Conservation (phyloP, 176 grass and related monocot species). For the Areca catechu region DNA sequence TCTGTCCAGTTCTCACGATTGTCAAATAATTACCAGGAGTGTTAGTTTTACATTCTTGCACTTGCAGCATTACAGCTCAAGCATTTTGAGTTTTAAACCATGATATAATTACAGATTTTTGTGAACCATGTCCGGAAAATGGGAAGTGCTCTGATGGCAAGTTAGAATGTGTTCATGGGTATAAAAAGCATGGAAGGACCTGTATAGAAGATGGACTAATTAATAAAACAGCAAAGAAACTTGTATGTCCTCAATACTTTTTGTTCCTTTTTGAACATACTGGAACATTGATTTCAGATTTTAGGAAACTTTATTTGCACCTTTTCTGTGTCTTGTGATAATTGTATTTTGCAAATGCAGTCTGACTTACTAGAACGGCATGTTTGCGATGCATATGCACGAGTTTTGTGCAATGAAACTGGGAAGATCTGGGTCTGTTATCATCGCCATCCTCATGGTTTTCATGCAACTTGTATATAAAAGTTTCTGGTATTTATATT, state of each 20-base stretch:
- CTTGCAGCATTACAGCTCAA: neutral
- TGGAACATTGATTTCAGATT: neutral
- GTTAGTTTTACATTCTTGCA: neutral
- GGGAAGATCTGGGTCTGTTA: conserved; percentile 65
- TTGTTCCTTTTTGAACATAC: neutral
- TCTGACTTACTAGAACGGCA: conserved; percentile 45
- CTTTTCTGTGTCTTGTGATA: no score
- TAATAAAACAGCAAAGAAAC: conserved; percentile 44
- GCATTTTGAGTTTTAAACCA: neutral
- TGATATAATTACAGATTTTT: conserved; percentile 37
- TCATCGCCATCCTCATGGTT: conserved; percentile 17
- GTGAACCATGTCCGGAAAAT: conserved; percentile 56
- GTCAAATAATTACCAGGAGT: no score
- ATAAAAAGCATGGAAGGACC: conserved; percentile 37
- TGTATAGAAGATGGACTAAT: conserved; percentile 71
- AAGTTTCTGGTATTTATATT: conserved; percentile 18
- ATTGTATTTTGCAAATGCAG: conserved; percentile 22
- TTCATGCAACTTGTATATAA: conserved; percentile 29
- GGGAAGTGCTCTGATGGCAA: conserved; percentile 47
- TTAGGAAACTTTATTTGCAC: neutral
- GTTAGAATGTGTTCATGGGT: conserved; percentile 61
- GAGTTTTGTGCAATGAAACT: conserved; percentile 49
- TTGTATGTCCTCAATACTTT: conserved; percentile 31
- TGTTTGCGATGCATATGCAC: conserved; percentile 47
- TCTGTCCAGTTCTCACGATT: no score